Evolutionary conservation across 2,329 filamentous ascomycete genomes (phyloP).

Genomic region (Aspergillus glaucus): DNA sequence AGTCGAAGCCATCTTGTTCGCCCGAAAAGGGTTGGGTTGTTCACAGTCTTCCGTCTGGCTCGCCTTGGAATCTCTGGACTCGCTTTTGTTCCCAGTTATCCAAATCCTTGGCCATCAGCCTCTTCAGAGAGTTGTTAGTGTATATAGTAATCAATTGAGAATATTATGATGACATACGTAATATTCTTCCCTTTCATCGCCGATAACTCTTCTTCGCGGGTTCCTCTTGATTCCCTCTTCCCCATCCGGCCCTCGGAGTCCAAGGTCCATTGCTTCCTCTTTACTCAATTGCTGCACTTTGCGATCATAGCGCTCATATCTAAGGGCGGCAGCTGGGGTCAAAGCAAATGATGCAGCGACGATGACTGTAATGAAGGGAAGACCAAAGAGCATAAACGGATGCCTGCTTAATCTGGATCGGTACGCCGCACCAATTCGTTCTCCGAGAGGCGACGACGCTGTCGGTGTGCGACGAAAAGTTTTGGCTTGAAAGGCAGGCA

Average conservation of each 20-base stretch:
- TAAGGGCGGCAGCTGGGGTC: conserved; percentile 84
- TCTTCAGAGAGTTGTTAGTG: conserved; percentile 43
- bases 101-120: conserved; percentile 78
- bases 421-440: conserved; percentile 69
- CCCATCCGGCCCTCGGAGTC: conserved; percentile 59
- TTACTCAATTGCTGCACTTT: conserved; percentile 78
- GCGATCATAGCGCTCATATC: conserved; percentile 89
- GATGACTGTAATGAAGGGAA: conserved; percentile 87
- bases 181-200: conserved; percentile 43
- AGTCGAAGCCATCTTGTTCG: background rate
- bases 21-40: background rate
- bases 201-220: conserved; percentile 37
- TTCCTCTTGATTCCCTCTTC: conserved; percentile 65
- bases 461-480: conserved; percentile 58
- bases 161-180: conserved; percentile 31
- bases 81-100: conserved; percentile 97
- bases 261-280: conserved; percentile 79
- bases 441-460: conserved; percentile 50
- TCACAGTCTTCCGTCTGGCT: conserved; percentile 71
- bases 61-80: conserved; percentile 80
- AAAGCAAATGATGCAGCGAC: conserved; percentile 89
- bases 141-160: background rate
- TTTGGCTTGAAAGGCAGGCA: conserved; percentile 62
- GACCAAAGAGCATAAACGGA: conserved; percentile 86
- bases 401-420: conserved; percentile 66